Evolutionary conservation across 768 basidiomycete species (phyloP).

Genomic region (Lactifluus echinatus): DNA sequence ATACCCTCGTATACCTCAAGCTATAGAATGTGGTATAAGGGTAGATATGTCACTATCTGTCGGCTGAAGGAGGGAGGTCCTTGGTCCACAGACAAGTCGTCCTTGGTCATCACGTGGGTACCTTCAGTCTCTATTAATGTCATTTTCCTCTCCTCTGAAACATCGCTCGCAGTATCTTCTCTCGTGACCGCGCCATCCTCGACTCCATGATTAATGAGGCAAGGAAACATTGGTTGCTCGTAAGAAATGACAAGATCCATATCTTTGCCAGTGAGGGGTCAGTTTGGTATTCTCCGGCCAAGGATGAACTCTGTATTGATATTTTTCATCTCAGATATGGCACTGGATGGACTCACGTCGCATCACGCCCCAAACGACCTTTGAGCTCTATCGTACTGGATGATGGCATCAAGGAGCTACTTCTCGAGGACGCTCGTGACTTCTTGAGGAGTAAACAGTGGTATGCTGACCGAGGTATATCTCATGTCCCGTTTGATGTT

Average conservation of each 20-base stretch:
- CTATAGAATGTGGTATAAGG: constrained; percentile 42
- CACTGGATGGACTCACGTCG: constrained; percentile 45
- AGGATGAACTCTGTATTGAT: background rate
- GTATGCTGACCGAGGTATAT: constrained; percentile 60
- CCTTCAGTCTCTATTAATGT: background rate
- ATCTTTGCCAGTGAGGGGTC: constrained; percentile 44
- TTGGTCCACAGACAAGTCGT: constrained; percentile 32
- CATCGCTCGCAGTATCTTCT: background rate
- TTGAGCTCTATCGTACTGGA: constrained; percentile 63
- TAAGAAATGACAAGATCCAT: constrained; percentile 12
- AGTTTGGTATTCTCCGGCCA: background rate
- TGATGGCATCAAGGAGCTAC: constrained; percentile 53
- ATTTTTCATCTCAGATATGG: constrained; percentile 1
- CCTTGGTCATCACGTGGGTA: constrained; percentile 37
- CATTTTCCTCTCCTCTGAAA: constrained; percentile 7
- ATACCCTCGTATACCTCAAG: constrained; percentile 34
- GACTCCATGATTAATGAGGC: constrained; percentile 18
- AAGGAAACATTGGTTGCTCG: constrained; percentile 7
- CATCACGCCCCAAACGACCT: constrained; percentile 55
- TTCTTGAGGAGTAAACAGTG: constrained; percentile 61
- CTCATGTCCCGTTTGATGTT: background rate
- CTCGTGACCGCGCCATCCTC: constrained; percentile 18
- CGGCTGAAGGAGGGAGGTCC: constrained; percentile 31
- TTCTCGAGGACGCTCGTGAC: constrained; percentile 61
- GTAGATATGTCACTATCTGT: constrained; percentile 25